A percentile compares a stretch with the other conserved stretches of the same genome.
phyloP scores from a whole-genome alignment of 148 eudicot genomes.

The Nyssa sinensis region DNA sequence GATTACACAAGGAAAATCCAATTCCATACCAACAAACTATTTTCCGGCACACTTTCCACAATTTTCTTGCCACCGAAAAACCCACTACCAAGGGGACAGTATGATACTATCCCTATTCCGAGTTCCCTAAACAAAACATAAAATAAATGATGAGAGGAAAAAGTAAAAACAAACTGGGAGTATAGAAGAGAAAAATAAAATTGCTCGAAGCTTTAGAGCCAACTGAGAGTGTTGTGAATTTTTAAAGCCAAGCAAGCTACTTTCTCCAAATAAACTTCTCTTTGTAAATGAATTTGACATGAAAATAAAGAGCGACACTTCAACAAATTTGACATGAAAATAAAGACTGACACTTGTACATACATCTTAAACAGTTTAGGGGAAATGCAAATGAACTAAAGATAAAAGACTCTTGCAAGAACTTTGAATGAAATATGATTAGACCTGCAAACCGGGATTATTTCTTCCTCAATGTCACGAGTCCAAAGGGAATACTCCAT shows the following conservation, averaged over 20 bases:
- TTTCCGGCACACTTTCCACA: constrained; percentile 50
- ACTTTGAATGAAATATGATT: neutral
- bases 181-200: neutral
- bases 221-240: neutral
- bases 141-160: neutral
- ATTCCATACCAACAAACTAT: constrained; percentile 39
- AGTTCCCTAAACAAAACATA: constrained; percentile 52
- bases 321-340: no score
- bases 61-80: constrained; percentile 74
- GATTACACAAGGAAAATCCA: neutral
- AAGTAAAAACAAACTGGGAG: neutral
- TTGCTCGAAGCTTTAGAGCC: neutral
- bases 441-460: constrained; percentile 74
- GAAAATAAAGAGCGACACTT: no score
- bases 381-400: neutral
- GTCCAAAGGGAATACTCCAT: constrained; percentile 78
- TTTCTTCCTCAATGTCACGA: constrained; percentile 69
- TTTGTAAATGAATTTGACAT: neutral
- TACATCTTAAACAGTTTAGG: no score
- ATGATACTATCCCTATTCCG: constrained; percentile 79
- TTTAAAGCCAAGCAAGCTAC: neutral
- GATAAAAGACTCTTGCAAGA: neutral
- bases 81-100: constrained; percentile 74
- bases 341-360: no score
- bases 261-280: neutral